Percentiles rank a stretch among this genome's conserved stretches.
These are phyloP conservation scores for Diplocarpon rosae DNA, from an alignment of 2,329 filamentous ascomycete genomes.

Conservation along the genomic window DNA sequence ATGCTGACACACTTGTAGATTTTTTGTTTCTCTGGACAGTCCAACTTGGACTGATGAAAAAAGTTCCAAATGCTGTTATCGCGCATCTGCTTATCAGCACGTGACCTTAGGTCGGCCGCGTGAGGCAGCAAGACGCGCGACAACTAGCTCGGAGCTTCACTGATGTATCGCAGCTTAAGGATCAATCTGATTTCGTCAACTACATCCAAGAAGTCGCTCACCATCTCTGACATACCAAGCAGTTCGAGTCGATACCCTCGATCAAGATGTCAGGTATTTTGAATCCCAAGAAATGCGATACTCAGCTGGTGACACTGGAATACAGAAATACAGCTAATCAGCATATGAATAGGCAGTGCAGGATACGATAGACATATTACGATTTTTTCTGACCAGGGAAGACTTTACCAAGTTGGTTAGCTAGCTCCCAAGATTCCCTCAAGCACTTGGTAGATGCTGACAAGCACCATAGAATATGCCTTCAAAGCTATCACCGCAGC, in stretches of 20 bases:
- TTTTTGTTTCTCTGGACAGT: no score
- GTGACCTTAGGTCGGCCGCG: no score
- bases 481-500: conserved; percentile 99
- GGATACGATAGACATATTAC: conserved; percentile 98
- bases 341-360: conserved; percentile 51
- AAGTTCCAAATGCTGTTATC: no score
- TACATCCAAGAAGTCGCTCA: neutral
- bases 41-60: no score
- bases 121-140: no score
- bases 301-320: conserved; percentile 5
- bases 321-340: conserved; percentile 18
- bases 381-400: conserved; percentile 98
- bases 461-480: conserved; percentile 73
- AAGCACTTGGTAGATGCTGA: conserved; percentile 19
- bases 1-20: no score
- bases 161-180: no score
- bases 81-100: neutral
- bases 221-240: neutral
- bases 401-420: conserved; percentile 98
- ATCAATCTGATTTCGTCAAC: conserved; percentile 5
- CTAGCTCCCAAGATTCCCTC: conserved; percentile 19
- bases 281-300: conserved; percentile 1
- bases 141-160: neutral
- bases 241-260: neutral
- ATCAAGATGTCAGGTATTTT: conserved; percentile 31